Conservation (phyloP, 2,329 filamentous ascomycete species). For the Mariannaea elegans region DNA sequence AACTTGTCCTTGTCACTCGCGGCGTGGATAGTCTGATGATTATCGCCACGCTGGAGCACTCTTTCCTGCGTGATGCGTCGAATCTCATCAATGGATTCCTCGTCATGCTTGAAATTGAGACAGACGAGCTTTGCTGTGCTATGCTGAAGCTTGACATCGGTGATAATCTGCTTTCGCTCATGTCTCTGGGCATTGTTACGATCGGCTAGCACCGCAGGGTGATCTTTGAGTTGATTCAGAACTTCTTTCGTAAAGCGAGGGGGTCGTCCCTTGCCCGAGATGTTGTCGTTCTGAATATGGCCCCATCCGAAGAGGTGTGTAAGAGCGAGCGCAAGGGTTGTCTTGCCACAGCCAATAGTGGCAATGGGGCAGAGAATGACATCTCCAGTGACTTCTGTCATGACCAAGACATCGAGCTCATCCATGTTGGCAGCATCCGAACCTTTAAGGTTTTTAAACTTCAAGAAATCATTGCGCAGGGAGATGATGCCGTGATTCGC, state of each 20-base stretch:
- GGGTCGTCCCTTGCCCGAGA: conserved; percentile 80
- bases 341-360: conserved; percentile 96
- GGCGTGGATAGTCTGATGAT: conserved; percentile 97
- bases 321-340: conserved; percentile 85
- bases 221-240: conserved; percentile 68
- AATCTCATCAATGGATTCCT: conserved; percentile 78
- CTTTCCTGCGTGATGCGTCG: conserved; percentile 78
- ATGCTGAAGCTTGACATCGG: conserved; percentile 73
- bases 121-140: conserved; percentile 78
- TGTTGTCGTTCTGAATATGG: conserved; percentile 96
- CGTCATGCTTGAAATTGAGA: conserved; percentile 86
- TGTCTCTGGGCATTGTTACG: conserved; percentile 92
- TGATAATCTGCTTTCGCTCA: conserved; percentile 87
- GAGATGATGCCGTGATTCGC: conserved; percentile 95
- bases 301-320: conserved; percentile 88
- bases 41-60: conserved; percentile 87
- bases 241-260: conserved; percentile 79
- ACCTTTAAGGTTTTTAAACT: conserved; percentile 84
- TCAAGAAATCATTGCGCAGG: conserved; percentile 87
- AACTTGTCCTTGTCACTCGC: conserved; percentile 78
- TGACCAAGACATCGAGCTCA: conserved; percentile 55
- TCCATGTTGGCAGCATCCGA: conserved; percentile 86
- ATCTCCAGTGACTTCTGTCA: conserved; percentile 68
- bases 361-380: conserved; percentile 90
- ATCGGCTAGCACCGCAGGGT: conserved; percentile 85